Evolutionary conservation across 1,284 basidiomycete species (phyloP), one percentile per base, ranked within the genome.

Genomic region (Leccinum subrobustum): DNA sequence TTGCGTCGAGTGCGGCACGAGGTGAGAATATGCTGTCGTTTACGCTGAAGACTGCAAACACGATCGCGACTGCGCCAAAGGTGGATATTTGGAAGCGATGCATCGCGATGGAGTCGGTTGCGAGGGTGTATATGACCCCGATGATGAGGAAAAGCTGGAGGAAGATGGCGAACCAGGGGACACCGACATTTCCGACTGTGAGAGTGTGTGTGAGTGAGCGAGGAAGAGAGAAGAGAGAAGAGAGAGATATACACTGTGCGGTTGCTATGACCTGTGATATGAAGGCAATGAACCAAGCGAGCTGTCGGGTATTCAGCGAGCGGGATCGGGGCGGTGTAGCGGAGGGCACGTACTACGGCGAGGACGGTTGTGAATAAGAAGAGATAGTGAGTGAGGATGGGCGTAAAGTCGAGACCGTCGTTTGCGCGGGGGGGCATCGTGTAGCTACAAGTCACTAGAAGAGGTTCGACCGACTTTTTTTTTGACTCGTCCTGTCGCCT

Each of bases 231-330:
- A 50, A 52, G n/a, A 1, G 14, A 14, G 4, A 25, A 3, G 9
- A 6, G 8, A 20, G 35, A 2, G 79, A 8, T 83, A 71, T 72
- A 92, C 91, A 71, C 65, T 82, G 76, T 33, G 88, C 83, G 39
- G 86, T 88, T 27, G 87, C 81, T 59, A 91, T 83, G 42, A 82
- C 80, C 71, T 93, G 93, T 14, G 86, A 85, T 69, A 97, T 89
- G 79, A 98, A 97, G 1, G 96, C 94, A 53, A 93, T 86, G 71
- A 96, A 87, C 95, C 96, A 98, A 63, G 89, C 93, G 63, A 88
- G 79, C 91, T 93, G 71, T 51, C 60, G 57, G 52, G 55, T 58
- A 47, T 20, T 47, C 18, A 44, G 61, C 64, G 58, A 56, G 53
- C 7, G 47, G 25, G 29, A 27, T 56, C 52, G 37, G 56, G 16